Base-by-base conservation (phyloP, 164 flowering plant genomes). In the Paratinospora sagittata region DNA sequence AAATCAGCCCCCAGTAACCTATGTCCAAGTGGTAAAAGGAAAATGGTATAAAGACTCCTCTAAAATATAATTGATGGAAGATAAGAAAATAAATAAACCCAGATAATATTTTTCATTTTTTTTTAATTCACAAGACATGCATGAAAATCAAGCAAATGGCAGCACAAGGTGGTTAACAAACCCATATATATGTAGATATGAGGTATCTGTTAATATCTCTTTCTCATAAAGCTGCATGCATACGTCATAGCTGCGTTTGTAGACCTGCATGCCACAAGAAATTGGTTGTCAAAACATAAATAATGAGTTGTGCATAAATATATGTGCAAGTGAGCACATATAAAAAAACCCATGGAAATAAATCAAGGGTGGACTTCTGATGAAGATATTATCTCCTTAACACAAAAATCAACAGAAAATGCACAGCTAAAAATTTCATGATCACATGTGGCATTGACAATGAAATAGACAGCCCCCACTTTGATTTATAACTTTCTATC, bases 141-240 rank as follows among this genome's bases (percentile, higher is more conserved):
- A 60, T 41, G 0, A 55, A 5, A 30, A 8, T 43, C 26, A 68
- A 30, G 68, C 24, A 33, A 62, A 19, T 21, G 23, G 19, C 1
- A 43, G 7, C 30, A 39, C 13, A 66, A 21, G 23, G 49, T 6
- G 33, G 67, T 26, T 13, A 67, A 78, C 87, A 55, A 37, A 92
- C 99, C 99, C 99, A 79, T 96, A 93, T 65, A 91, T 83, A 67
- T 87, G 34, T 60, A 90, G 96, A 74, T 85, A 93, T 69, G 98
- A 91, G 76, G 72, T 82, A 39, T 91, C 95, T 23, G 93, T 90
- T 75, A 90, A 67, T 43, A 93, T 86, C 78, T 93, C 98, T 79
- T 93, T 96, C 81, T 96, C 92, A 77, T 96, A 96, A 47, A 96
- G 88, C 72, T 89, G 92, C 84, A 84, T 83, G 87, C 99, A 96